phyloP scores from a whole-genome alignment of 805 yeast species.

The Grigorovia transvaalensis region DNA sequence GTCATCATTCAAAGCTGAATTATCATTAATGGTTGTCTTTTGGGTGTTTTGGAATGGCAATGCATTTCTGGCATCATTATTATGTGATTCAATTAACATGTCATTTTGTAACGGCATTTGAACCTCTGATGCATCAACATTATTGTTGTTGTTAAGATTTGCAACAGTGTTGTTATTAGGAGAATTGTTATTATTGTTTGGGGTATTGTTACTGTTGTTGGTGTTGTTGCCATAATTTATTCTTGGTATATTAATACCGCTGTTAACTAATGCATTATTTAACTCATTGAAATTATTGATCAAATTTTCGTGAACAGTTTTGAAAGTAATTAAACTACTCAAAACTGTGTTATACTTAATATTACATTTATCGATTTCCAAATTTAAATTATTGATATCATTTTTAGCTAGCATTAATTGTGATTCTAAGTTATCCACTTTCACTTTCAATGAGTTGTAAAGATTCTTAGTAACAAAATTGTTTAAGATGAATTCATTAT shows the following conservation, averaged over 20 bases:
- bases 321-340: constrained; percentile 48
- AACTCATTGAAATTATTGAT: constrained; percentile 42
- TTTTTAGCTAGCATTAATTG: constrained; percentile 17
- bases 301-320: constrained; percentile 47
- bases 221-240: constrained; percentile 7
- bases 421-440: constrained; percentile 27
- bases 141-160: neutral
- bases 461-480: constrained; percentile 19
- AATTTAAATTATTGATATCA: constrained; percentile 17
- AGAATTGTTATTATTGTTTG: neutral
- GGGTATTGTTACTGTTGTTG: neutral
- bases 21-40: neutral
- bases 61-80: neutral
- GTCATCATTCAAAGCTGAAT: constrained; percentile 3
- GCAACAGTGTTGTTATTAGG: neutral
- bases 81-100: neutral
- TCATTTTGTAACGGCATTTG: neutral
- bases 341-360: constrained; percentile 55
- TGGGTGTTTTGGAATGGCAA: neutral
- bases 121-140: neutral
- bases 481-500: constrained; percentile 7
- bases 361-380: constrained; percentile 35
- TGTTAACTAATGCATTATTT: constrained; percentile 38
- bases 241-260: constrained; percentile 61
- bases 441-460: constrained; percentile 25